phyloP scores from a whole-genome alignment of 176 grass and related monocot genomes.

The Oryza meridionalis region DNA sequence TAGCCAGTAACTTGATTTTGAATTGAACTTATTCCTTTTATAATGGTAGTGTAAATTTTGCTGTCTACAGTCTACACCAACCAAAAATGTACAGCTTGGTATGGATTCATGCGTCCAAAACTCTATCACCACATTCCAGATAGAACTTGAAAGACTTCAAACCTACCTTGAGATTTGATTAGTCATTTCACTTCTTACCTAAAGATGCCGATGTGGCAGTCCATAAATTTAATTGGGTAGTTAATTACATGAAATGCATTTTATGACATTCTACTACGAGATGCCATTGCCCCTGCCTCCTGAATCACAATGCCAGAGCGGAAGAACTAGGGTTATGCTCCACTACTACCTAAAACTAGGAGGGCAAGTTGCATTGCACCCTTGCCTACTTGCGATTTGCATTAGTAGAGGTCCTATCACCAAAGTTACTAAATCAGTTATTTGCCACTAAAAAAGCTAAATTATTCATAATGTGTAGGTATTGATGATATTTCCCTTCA shows the following conservation, averaged over 20 bases:
- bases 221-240: neutral
- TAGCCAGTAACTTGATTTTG: neutral
- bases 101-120: too few species aligned
- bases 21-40: too few species aligned
- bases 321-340: neutral
- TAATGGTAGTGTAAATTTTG: too few species aligned
- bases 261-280: neutral
- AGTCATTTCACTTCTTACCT: neutral
- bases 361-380: neutral
- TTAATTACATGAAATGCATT: neutral
- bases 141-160: too few species aligned
- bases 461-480: too few species aligned
- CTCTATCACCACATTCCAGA: too few species aligned
- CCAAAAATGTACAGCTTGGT: too few species aligned
- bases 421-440: neutral
- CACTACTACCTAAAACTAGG: neutral
- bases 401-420: neutral
- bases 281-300: too few species aligned
- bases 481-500: too few species aligned
- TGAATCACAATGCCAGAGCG: too few species aligned
- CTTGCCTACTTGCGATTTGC: neutral
- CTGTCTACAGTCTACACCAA: too few species aligned
- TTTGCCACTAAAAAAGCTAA: neutral
- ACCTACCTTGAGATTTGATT: too few species aligned
- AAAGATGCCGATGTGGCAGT: neutral